Evolutionary conservation across 805 yeast species (phyloP).

Genomic region (Saccharomyces paradoxus): DNA sequence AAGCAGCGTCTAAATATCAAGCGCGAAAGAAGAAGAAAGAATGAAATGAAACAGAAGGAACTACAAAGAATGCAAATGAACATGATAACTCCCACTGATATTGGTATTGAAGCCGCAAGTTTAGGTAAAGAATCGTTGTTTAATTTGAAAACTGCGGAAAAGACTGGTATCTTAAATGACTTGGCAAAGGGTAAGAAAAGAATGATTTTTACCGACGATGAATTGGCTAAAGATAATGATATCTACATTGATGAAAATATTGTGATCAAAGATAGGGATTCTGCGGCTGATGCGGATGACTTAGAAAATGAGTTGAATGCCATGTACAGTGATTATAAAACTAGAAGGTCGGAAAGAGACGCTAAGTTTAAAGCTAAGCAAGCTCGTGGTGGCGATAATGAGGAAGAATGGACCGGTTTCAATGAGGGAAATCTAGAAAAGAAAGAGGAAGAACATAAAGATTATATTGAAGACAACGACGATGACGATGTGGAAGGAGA

Average conservation of each 20-base stretch:
- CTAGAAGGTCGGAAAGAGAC: constrained; percentile 57
- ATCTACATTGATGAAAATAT: constrained; percentile 45
- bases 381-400: constrained; percentile 69
- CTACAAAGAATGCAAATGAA: constrained; percentile 89
- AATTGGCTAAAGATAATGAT: constrained; percentile 46
- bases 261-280: constrained; percentile 28
- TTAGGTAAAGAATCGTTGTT: constrained; percentile 74
- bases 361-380: constrained; percentile 61
- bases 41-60: constrained; percentile 82
- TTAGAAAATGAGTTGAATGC: constrained; percentile 76
- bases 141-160: constrained; percentile 76
- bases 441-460: constrained; percentile 33
- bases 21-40: constrained; percentile 74
- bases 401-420: constrained; percentile 74
- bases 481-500: constrained; percentile 40
- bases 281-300: constrained; percentile 46
- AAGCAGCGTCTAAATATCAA: constrained; percentile 61
- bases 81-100: constrained; percentile 85
- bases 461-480: constrained; percentile 35
- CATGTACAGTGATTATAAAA: constrained; percentile 70
- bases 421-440: constrained; percentile 37
- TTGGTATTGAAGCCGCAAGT: constrained; percentile 87
- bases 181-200: constrained; percentile 69
- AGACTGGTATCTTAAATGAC: constrained; percentile 71
- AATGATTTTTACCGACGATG: constrained; percentile 50